Evolutionary conservation across 2,329 filamentous ascomycete genomes (phyloP).

Genomic region (Huntiella bhutanensis): DNA sequence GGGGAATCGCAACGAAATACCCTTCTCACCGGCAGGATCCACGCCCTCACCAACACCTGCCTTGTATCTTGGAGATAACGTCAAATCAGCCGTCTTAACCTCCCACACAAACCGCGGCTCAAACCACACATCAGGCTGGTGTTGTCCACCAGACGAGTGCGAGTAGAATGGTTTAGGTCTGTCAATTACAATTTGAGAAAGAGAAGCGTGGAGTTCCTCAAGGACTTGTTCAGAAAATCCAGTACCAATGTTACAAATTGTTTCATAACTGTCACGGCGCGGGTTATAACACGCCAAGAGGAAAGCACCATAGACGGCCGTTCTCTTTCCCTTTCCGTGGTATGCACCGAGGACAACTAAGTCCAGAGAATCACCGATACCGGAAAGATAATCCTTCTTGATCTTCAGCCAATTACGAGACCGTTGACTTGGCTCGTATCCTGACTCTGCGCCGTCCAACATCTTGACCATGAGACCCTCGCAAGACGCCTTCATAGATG

Average conservation of each 20-base stretch:
- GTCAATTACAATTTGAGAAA: conserved; percentile 66
- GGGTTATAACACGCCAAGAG: conserved; percentile 85
- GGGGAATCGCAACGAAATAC: conserved; percentile 79
- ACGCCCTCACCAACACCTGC: conserved; percentile 70
- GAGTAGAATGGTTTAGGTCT: conserved; percentile 85
- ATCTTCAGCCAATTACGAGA: conserved; percentile 99
- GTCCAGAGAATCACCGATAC: conserved; percentile 87
- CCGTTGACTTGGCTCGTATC: conserved; percentile 89
- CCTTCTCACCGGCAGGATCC: conserved; percentile 51
- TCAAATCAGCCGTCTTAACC: conserved; percentile 90
- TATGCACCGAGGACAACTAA: conserved; percentile 92
- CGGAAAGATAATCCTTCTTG: conserved; percentile 94
- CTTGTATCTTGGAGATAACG: conserved; percentile 79
- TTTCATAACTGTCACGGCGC: conserved; percentile 66
- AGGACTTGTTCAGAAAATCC: conserved; percentile 90
- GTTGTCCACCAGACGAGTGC: conserved; percentile 66
- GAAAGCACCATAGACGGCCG: conserved; percentile 89
- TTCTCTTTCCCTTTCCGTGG: conserved; percentile 85
- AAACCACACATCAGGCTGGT: conserved; percentile 97
- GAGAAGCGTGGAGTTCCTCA: conserved; percentile 61
- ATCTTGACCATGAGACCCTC: conserved; percentile 99
- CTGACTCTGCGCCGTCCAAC: conserved; percentile 80
- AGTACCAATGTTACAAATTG: conserved; percentile 94
- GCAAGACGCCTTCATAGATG: conserved; percentile 86
- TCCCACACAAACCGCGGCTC: conserved; percentile 93